These are phyloP conservation scores for Neurospora pannonica DNA, from an alignment of 495 filamentous ascomycete genomes.

Conservation along the genomic window DNA sequence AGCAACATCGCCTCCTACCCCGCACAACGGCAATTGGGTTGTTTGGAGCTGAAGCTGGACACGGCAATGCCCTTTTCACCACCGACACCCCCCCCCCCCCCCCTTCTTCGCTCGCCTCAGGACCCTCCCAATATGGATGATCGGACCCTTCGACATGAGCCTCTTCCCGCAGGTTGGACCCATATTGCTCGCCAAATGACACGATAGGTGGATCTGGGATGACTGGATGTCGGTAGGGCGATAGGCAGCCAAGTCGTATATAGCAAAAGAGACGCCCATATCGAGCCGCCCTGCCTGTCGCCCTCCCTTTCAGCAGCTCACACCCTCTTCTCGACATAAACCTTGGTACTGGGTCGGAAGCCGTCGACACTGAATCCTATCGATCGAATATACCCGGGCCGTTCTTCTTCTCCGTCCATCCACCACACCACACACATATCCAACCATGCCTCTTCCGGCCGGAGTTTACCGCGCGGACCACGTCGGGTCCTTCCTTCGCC, in stretches of 20 bases:
- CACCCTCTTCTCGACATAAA: neutral
- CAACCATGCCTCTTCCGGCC: constrained; percentile 34
- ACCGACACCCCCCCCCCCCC: neutral
- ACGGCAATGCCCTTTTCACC: neutral
- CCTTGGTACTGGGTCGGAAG: neutral
- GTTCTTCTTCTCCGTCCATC: neutral
- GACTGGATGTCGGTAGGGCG: neutral
- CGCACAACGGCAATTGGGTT: neutral
- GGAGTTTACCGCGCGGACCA: constrained; percentile 43
- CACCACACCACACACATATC: neutral
- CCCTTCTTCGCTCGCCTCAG: neutral
- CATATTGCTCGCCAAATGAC: neutral
- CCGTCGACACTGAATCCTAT: neutral
- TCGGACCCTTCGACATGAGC: neutral
- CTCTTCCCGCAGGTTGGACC: neutral
- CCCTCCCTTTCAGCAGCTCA: neutral
- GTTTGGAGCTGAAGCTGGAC: neutral
- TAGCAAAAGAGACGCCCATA: neutral
- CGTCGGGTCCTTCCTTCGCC: constrained; percentile 38
- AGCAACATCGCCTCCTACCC: neutral
- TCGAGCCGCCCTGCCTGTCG: neutral
- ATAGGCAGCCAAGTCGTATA: neutral
- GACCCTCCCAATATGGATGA: neutral
- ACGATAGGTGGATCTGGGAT: neutral
- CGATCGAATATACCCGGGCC: neutral